Evolutionary conservation across 148 eudicot species (phyloP).

Genomic region (Talinum fruticosum): DNA sequence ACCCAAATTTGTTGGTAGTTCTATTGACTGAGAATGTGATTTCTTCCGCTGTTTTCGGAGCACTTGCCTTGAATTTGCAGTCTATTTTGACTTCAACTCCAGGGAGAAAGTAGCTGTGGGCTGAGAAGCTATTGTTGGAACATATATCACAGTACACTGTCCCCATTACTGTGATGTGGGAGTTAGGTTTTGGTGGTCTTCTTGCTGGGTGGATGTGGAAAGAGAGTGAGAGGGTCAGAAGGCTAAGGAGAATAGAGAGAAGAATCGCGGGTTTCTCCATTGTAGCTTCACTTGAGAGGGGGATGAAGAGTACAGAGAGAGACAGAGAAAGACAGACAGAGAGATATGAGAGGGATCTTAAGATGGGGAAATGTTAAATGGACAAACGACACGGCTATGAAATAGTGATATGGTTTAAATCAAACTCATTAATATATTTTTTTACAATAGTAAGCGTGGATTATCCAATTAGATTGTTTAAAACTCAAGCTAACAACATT

Average conservation of each 20-base stretch:
- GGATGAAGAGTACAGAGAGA: constrained; percentile 4
- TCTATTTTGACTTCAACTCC: constrained; percentile 81
- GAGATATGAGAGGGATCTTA: background rate
- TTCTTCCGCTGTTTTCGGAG: constrained; percentile 65
- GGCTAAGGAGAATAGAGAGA: constrained; percentile 29
- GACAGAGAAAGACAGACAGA: background rate
- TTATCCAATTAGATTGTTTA: no score
- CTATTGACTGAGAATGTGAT: constrained; percentile 76
- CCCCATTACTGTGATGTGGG: constrained; percentile 84
- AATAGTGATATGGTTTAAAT: background rate
- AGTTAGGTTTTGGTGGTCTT: constrained; percentile 18
- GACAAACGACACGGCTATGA: background rate
- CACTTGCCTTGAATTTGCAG: constrained; percentile 69
- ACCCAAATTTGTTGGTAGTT: constrained; percentile 69
- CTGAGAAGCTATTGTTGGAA: constrained; percentile 80
- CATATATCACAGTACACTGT: constrained; percentile 90
- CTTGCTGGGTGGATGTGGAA: constrained; percentile 9
- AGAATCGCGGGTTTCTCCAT: constrained; percentile 25
- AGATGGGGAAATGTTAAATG: background rate
- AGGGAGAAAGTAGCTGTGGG: constrained; percentile 88
- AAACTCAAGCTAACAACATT: no score
- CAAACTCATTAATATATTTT: no score
- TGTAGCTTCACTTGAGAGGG: background rate
- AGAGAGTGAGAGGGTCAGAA: constrained; percentile 34
- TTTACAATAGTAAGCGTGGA: no score